phyloP scores from a whole-genome alignment of 2,329 filamentous ascomycete species.

The Aureobasidium mangrovei region DNA sequence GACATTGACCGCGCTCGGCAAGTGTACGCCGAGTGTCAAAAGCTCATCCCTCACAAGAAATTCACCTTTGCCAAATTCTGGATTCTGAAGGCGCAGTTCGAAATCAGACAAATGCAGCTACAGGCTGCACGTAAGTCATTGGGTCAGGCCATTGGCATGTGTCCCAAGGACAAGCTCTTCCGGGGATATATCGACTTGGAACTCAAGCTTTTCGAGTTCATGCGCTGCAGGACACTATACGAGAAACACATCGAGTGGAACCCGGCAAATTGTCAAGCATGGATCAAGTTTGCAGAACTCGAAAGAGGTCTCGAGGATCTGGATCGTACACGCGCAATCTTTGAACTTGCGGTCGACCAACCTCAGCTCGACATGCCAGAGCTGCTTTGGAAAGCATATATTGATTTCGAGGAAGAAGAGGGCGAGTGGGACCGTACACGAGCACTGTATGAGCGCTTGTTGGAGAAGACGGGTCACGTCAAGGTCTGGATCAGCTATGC shows the following conservation, averaged over 20 bases:
- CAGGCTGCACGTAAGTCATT: slow-evolving; percentile 76
- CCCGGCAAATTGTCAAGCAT: slow-evolving; percentile 79
- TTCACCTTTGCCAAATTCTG: slow-evolving; percentile 98
- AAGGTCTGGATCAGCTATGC: slow-evolving; percentile 99
- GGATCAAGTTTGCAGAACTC: slow-evolving; percentile 93
- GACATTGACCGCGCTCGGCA: slow-evolving; percentile 73
- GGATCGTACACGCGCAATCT: slow-evolving; percentile 81
- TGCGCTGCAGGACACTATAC: slow-evolving; percentile 81
- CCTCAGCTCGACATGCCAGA: slow-evolving; percentile 91
- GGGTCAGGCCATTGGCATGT: slow-evolving; percentile 84
- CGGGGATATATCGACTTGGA: slow-evolving; percentile 89
- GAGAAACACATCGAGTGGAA: slow-evolving; percentile 94
- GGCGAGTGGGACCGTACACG: slow-evolving; percentile 80
- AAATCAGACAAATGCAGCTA: slow-evolving; percentile 78
- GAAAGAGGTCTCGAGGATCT: slow-evolving; percentile 86
- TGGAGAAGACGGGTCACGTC: slow-evolving; percentile 94
- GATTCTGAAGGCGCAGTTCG: slow-evolving; percentile 88
- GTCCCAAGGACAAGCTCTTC: slow-evolving; percentile 92
- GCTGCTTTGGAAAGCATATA: slow-evolving; percentile 94
- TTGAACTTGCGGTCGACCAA: slow-evolving; percentile 79
- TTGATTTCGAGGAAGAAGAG: slow-evolving; percentile 96
- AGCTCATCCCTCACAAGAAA: slow-evolving; percentile 85
- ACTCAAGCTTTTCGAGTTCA: slow-evolving; percentile 88
- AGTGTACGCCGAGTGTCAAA: slow-evolving; percentile 82
- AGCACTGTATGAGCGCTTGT: slow-evolving; percentile 75